Evolutionary conservation across 495 filamentous ascomycete genomes (phyloP), one percentile per base, ranked within the genome.

Genomic region (Amniculicola lignicola): DNA sequence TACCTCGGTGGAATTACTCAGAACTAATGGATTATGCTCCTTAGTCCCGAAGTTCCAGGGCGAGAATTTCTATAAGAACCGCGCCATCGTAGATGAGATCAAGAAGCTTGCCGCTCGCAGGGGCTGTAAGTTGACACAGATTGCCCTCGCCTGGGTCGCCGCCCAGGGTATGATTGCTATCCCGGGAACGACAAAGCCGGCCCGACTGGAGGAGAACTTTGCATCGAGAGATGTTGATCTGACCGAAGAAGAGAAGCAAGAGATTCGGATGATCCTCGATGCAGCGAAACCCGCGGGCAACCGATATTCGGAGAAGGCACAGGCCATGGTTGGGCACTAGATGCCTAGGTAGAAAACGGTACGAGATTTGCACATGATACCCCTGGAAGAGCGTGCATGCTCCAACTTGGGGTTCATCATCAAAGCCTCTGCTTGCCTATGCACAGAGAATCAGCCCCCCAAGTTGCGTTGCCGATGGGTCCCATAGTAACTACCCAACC

Each of bases 1-100:
- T n/a, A n/a, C n/a, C n/a, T n/a, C n/a, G n/a, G n/a, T n/a, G n/a
- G n/a, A n/a, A n/a, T n/a, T n/a, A n/a, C n/a, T 9, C 7, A 7
- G 19, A 29, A 42, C 35, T 3, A 40, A 24, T n/a, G 25, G 12
- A 11, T 14, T 12, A 38, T 39, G 31, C 11, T 58, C 27, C 50
- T 36, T 27, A 77, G 74, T 52, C 3, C 74, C 75, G 18, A 76
- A 76, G 45, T 77, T 77, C 55, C 74, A 77, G 61, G 73, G 73
- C 21, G 75, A 77, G 11, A 77, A 77, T 54, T 77, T 77, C 59
- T 75, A 74, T 63, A 74, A 74, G 54, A 77, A 77, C 47, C 58
- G 49, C 12, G 69, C 64, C 18, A 75, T 77, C 33, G 72, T 76
- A 4, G 71, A 75, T 0, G 70, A 74, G 37, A 72, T 75, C 24